Base-by-base conservation (phyloP, 805 yeast species). In the Babjeviella inositovora region DNA sequence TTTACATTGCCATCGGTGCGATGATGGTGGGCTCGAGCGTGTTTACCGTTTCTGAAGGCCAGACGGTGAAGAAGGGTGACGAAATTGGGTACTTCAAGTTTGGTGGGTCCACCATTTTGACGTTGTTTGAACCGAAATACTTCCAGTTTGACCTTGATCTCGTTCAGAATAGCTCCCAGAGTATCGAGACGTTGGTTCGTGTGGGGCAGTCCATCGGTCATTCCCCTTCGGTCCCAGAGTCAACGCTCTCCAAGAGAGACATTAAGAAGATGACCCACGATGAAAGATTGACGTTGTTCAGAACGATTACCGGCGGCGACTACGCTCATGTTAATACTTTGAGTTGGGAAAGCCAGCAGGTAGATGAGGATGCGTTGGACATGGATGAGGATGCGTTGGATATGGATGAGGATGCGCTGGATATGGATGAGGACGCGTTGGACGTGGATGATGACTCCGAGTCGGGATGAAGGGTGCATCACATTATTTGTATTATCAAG, bases 11-110 rank as follows among this genome's bases (percentile, higher is more conserved):
- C 5, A 81, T 87, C 4, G 98, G 98, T 17, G 98, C 98, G 0
- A 87, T 90, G 97, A 84, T 87, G 96, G 98, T 87, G 3, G 97
- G 97, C 0, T 75, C 93, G 2, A 84, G 75, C 2, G 62, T 82
- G 0, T 44, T 87, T 14, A 72, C 87, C 0, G 73, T 70, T 9
- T 41, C 61, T 24, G 64, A 60, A 21, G 82, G 81, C 3, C 69
- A 69, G 20, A 18, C 25, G 0, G 57, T 87, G 4, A 36, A 47
- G 6, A 57, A 85, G 21, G 79, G 90, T 4, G 85, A 79, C 20
- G 97, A 87, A 37, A 47, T 87, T 14, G 98, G 98, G 1, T 87
- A 81, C 41, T 87, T 87, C 61, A 81, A 85, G 41, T 87, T 87
- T 51, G 98, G 98, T 8, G 98, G 98, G 0, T 79, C 93, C 0